Percentiles rank a stretch among this genome's conserved stretches.
phyloP scores from a whole-genome alignment of 2,329 filamentous ascomycete species.

The Xylaria arbuscula region DNA sequence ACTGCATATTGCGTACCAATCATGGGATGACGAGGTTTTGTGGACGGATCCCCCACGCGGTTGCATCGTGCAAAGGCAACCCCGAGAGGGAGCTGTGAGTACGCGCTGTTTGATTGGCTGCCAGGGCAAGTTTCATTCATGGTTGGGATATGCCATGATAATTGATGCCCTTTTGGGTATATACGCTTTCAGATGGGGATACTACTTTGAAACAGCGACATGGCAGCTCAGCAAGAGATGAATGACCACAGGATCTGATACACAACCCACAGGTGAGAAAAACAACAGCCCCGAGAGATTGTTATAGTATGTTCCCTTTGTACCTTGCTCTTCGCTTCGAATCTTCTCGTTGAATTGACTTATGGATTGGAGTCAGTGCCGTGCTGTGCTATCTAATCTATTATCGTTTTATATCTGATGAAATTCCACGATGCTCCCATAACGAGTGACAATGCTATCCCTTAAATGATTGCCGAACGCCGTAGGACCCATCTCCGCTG shows the following conservation, averaged over 20 bases:
- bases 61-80: constrained; percentile 30
- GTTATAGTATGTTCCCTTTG: not conserved
- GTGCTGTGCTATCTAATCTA: not conserved
- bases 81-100: constrained; percentile 22
- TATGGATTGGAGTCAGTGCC: not conserved
- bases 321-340: not conserved
- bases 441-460: constrained; percentile 23
- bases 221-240: not conserved
- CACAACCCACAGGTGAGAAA: not conserved
- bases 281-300: not conserved
- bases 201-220: not conserved
- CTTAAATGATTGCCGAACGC: constrained; percentile 20
- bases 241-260: not conserved
- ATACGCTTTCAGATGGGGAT: not conserved
- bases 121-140: not conserved
- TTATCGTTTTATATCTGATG: constrained; percentile 14
- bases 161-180: not conserved
- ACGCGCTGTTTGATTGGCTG: constrained; percentile 5
- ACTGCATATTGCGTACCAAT: not conserved
- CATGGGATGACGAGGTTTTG: constrained; percentile 10
- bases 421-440: constrained; percentile 10
- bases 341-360: not conserved
- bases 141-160: constrained; percentile 7
- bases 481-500: constrained; percentile 1
- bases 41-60: constrained; percentile 15